A percentile compares a stretch with the other conserved stretches of the same genome.
Evolutionary conservation across 306 rosid genomes (phyloP).

Genomic region (Castanospermum australe): DNA sequence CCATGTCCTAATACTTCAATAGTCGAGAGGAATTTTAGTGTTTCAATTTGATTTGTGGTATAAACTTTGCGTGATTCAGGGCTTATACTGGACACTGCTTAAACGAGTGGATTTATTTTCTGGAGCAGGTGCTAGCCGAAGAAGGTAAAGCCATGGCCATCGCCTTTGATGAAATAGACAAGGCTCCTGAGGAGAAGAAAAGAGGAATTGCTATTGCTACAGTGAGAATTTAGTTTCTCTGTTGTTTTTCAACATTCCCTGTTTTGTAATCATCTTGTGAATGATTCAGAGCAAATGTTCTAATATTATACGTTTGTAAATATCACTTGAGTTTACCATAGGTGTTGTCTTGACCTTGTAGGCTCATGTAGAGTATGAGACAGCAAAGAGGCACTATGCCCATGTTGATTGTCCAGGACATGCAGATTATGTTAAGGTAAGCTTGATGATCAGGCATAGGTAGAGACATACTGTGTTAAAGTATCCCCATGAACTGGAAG

Average conservation of each 20-base stretch:
- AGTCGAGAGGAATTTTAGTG: neutral
- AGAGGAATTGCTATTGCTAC: constrained; percentile 98
- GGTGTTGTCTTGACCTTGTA: constrained; percentile 30
- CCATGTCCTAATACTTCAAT: neutral
- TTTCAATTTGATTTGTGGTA: neutral
- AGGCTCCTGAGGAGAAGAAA: constrained; percentile 95
- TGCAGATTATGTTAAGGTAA: constrained; percentile 96
- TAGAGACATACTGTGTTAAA: neutral
- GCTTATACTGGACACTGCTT: neutral
- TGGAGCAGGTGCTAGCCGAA: constrained; percentile 74
- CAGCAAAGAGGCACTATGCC: constrained; percentile 87
- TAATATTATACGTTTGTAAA: neutral
- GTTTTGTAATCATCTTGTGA: constrained; percentile 9
- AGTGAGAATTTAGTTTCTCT: constrained; percentile 32
- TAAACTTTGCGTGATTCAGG: neutral
- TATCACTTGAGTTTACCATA: neutral
- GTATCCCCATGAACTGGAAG: neutral
- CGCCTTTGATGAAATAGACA: constrained; percentile 94
- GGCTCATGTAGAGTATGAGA: constrained; percentile 99
- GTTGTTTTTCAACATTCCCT: no score
- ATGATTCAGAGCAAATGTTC: neutral
- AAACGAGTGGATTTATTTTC: neutral
- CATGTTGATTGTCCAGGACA: constrained; percentile 99
- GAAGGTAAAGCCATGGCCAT: constrained; percentile 98
- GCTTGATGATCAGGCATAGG: constrained; percentile 9